Evolutionary conservation across 768 basidiomycete genomes (phyloP).

Genomic region (Porphyrellus cyaneotinctus): DNA sequence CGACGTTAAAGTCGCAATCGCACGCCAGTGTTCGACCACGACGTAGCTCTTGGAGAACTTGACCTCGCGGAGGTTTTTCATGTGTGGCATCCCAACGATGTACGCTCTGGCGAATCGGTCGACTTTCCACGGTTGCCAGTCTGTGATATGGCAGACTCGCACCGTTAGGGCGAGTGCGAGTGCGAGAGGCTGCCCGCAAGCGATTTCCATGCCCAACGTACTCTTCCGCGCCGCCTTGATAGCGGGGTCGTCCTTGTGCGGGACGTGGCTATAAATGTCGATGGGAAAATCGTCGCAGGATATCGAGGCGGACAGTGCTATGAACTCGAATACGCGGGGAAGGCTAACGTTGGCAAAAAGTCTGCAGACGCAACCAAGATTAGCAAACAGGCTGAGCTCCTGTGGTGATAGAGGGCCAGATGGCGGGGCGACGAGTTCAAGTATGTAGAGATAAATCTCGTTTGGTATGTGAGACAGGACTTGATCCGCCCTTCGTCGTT

Average conservation of each 20-base stretch:
- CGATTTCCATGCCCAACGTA: conserved; percentile 26
- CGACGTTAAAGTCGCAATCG: conserved; percentile 2
- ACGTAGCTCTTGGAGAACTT: neutral
- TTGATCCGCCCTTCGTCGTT: conserved; percentile 11
- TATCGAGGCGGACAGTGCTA: neutral
- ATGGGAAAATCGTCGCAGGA: neutral
- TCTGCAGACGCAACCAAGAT: conserved; percentile 41
- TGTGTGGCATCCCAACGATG: conserved; percentile 2
- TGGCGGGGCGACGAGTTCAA: conserved; percentile 29
- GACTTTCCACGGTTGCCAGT: conserved; percentile 2
- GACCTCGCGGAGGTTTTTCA: conserved; percentile 18
- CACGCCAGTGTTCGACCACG: conserved; percentile 8
- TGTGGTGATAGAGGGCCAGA: conserved; percentile 13
- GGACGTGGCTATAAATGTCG: too few species aligned
- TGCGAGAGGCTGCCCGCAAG: conserved; percentile 21
- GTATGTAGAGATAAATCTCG: conserved; percentile 40
- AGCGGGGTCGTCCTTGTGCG: too few species aligned
- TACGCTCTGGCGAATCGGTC: neutral
- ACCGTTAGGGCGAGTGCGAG: conserved; percentile 30
- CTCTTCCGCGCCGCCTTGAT: neutral
- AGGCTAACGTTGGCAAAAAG: neutral
- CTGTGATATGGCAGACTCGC: conserved; percentile 14
- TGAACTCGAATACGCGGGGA: neutral
- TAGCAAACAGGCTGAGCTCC: conserved; percentile 5
- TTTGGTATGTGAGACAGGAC: conserved; percentile 34